phyloP scores from a whole-genome alignment of 768 basidiomycete genomes.

The Ephemerocybe angulata region DNA sequence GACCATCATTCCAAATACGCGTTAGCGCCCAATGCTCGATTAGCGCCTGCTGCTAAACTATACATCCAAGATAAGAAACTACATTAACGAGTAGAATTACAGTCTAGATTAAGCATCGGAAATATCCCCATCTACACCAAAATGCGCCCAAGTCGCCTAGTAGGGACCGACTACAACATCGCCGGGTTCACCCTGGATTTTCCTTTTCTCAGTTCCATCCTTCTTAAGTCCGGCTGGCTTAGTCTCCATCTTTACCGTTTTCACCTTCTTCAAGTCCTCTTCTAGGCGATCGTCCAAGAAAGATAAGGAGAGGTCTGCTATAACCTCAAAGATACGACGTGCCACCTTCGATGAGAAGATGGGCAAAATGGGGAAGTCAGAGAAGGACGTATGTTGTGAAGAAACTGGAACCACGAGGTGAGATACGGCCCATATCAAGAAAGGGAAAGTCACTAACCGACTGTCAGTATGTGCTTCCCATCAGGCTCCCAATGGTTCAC shows the following conservation, averaged over 20 bases:
- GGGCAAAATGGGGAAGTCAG: conserved; percentile 46
- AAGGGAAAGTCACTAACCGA: conserved; percentile 32
- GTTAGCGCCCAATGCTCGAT: neutral
- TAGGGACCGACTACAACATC: conserved; percentile 43
- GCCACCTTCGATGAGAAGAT: conserved; percentile 32
- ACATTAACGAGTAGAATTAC: no score
- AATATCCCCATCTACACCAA: no score
- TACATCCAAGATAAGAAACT: neutral
- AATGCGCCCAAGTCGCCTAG: no score
- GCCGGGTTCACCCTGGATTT: conserved; percentile 39
- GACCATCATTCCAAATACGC: neutral
- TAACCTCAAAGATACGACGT: conserved; percentile 30
- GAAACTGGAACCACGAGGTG: conserved; percentile 29
- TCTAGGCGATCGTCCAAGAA: conserved; percentile 42
- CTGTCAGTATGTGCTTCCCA: conserved; percentile 41
- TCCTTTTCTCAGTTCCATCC: conserved; percentile 44
- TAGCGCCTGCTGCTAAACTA: neutral
- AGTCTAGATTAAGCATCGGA: no score
- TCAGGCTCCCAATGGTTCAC: conserved; percentile 53
- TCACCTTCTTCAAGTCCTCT: conserved; percentile 24
- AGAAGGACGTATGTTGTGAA: conserved; percentile 44
- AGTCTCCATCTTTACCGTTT: conserved; percentile 36
- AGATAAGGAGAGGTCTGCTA: conserved; percentile 35
- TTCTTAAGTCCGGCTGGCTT: conserved; percentile 39
- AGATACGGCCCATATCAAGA: conserved; percentile 3